These are phyloP conservation scores for Diaporthe sp. DNA, from an alignment of 2,329 filamentous ascomycete genomes.

Conservation along the genomic window DNA sequence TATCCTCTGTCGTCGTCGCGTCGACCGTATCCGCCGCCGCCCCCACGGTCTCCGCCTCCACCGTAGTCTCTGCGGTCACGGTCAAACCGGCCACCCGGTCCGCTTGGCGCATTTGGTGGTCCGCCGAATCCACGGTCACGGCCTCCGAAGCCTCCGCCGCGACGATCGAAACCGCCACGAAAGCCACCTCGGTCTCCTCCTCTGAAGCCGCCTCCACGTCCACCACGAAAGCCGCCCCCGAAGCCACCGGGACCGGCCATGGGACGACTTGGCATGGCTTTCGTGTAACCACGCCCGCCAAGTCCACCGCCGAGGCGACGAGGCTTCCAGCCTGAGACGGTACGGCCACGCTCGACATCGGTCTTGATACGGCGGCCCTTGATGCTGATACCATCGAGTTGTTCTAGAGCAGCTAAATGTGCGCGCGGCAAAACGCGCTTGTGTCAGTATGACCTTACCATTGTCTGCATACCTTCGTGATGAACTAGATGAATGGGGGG, in stretches of 20 bases:
- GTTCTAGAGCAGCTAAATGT: conserved; percentile 87
- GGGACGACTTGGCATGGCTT: conserved; percentile 80
- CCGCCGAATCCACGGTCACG: conserved; percentile 51
- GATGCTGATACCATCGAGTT: conserved; percentile 89
- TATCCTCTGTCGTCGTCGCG: conserved; percentile 50
- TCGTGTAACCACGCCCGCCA: conserved; percentile 93
- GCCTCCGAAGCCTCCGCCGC: conserved; percentile 59
- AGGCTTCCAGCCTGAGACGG: conserved; percentile 93
- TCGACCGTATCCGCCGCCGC: conserved; percentile 56
- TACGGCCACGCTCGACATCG: conserved; percentile 95
- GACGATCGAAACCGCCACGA: conserved; percentile 68
- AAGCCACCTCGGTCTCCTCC: conserved; percentile 56
- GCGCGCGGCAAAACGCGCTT: conserved; percentile 70
- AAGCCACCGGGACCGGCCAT: conserved; percentile 69
- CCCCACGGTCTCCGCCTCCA: conserved; percentile 58
- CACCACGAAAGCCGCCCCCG: conserved; percentile 69
- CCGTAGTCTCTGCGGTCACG: conserved; percentile 58
- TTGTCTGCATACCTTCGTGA: conserved; percentile 51
- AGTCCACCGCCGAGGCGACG: conserved; percentile 92
- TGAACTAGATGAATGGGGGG: conserved; percentile 44
- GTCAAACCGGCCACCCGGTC: conserved; percentile 61
- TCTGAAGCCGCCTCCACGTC: conserved; percentile 59
- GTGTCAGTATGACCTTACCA: conserved; percentile 80
- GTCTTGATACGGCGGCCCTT: conserved; percentile 93
- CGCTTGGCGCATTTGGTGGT: conserved; percentile 70